Evolutionary conservation across 148 eudicot genomes (phyloP), one percentile per base, ranked within the genome.

Genomic region (Oxyria digyna): DNA sequence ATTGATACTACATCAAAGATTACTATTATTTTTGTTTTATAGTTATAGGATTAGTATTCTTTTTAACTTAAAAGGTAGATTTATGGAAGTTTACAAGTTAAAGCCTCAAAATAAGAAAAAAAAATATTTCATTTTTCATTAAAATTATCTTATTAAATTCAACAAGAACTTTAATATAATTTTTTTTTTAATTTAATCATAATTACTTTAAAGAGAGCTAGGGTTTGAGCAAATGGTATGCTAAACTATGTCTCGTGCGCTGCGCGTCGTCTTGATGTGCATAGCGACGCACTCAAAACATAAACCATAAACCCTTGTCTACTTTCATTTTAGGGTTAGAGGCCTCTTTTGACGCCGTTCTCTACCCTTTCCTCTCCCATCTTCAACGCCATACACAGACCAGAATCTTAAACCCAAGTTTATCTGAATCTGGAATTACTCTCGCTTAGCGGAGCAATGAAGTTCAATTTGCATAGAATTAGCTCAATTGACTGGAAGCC

Each of bases 401-500:
- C 65, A 13, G 37, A 59, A 59, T 15, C 65, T 24, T 26, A 59
- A 45, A 4, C 35, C 65, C 37, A 14, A 24, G 31, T 24, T 54
- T 24, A 23, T 14, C 31, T 54, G 62, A 54, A 54, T 23, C 62
- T 54, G 62, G 31, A 59, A 59, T 14, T 12, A 26, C 38, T 29
- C 63, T 27, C 62, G 23, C 21, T 11, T 3, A 55, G 62, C 62
- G 14, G 8, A 24, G 31, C 33, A 29, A 59, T 59, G 65, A 31
- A 59, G 65, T 59, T 59, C 33, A 59, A 59, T 59, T 59, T 59
- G 65, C 65, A 59, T 38, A 59, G 65, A 59, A 59, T 59, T 27
- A 59, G 82, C 69, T 73, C 81, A 17, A 45, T 89, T 33, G 84
- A 84, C 20, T 89, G 92, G 90, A 84, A 78, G 67, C 96, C 96